Evolutionary conservation across 306 rosid genomes (phyloP), one percentile per base, ranked within the genome.

Genomic region (Prunus kanzakura): DNA sequence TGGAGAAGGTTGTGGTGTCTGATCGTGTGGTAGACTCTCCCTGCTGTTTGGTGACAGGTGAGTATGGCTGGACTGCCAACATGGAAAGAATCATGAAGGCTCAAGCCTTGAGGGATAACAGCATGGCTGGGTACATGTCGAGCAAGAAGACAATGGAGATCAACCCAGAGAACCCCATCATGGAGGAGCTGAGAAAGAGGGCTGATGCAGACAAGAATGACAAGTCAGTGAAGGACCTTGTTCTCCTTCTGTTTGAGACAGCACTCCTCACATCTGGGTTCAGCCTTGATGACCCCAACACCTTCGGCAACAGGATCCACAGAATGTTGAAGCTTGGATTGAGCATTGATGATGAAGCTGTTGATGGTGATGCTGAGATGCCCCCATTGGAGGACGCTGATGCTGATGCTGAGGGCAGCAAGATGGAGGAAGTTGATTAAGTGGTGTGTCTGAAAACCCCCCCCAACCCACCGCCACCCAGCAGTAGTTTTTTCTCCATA

Each of bases 81-180:
- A 93, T 93, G 98, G 98, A 93, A 60, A 89, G 98, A 77, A 93
- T 93, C 41, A 93, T 93, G 98, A 93, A 93, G 57, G 98, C 98
- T 0, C 98, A 93, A 63, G 98, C 98, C 14, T 70, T 93, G 82
- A 90, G 97, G 83, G 98, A 93, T 76, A 93, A 67, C 84, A 93
- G 90, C 77, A 93, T 91, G 97, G 96, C 96, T 13, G 98, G 98
- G 0, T 93, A 93, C 87, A 93, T 93, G 98, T 91, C 97, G 0
- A 84, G 90, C 88, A 93, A 93, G 96, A 93, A 93, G 88, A 93
- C 98, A 3, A 90, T 93, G 98, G 98, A 93, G 84, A 91, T 93
- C 72, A 93, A 93, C 82, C 98, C 98, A 0, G 98, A 93, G 79
- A 93, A 93, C 65, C 86, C 97, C 4, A 93, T 93, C 80, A 93